Evolutionary conservation across 331 rosid genomes (phyloP).

Genomic region (Acacia concinna): DNA sequence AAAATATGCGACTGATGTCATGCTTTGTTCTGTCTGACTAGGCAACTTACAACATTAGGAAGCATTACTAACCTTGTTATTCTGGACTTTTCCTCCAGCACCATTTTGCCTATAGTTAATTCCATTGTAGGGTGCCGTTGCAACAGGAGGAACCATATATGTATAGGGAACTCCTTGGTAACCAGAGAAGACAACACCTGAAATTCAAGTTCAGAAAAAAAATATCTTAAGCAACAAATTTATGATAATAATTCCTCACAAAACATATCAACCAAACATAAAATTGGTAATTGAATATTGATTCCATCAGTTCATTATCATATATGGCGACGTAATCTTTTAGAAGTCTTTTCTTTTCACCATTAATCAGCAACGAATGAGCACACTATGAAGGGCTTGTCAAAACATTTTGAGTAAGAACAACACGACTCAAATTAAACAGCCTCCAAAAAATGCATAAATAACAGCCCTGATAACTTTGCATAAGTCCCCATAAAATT

Average conservation of each 20-base stretch:
- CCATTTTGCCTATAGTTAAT: slow-evolving; percentile 59
- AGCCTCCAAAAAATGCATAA: background rate
- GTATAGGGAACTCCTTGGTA: slow-evolving; percentile 47
- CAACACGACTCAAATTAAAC: background rate
- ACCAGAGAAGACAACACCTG: slow-evolving; percentile 52
- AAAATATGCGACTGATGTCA: background rate
- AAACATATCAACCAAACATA: background rate
- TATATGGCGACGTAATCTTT: background rate
- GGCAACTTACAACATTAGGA: slow-evolving; percentile 30
- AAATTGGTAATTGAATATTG: slow-evolving; percentile 8
- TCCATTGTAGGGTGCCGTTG: slow-evolving; percentile 55
- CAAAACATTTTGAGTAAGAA: background rate
- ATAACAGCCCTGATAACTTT: background rate
- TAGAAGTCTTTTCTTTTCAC: background rate
- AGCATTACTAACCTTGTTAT: slow-evolving; percentile 61
- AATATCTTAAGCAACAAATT: slow-evolving; percentile 38
- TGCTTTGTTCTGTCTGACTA: background rate
- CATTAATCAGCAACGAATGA: background rate
- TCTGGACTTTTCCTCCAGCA: slow-evolving; percentile 58
- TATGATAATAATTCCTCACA: slow-evolving; percentile 31
- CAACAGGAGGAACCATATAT: slow-evolving; percentile 58
- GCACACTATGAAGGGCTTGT: background rate
- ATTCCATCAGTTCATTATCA: slow-evolving; percentile 16
- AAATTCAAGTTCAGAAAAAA: slow-evolving; percentile 36
- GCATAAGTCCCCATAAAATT: background rate